Conservation (phyloP, 768 basidiomycete genomes). For the Amanita thiersii region DNA sequence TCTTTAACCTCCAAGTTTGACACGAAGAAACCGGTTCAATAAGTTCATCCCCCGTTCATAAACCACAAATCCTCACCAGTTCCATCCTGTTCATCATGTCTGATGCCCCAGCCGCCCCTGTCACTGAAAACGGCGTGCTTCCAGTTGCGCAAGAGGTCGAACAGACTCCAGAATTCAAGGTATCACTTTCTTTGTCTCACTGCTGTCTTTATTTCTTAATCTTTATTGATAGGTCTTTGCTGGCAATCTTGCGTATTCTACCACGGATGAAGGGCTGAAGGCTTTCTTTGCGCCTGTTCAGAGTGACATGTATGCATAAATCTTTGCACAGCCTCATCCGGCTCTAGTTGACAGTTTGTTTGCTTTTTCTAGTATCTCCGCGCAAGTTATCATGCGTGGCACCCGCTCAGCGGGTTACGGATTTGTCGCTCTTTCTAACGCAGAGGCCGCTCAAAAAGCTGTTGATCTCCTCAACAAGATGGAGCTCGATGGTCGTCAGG, state of each 20-base stretch:
- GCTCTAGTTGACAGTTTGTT: constrained; percentile 10
- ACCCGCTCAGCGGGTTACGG: constrained; percentile 86
- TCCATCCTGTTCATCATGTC: constrained; percentile 68
- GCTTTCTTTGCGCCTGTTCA: constrained; percentile 85
- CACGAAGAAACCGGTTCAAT: constrained; percentile 82
- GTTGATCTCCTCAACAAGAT: constrained; percentile 80
- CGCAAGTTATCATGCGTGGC: constrained; percentile 82
- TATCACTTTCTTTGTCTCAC: constrained; percentile 21
- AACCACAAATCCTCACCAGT: constrained; percentile 41
- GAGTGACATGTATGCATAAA: constrained; percentile 73
- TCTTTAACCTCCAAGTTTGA: constrained; percentile 78
- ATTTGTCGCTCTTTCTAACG: constrained; percentile 77
- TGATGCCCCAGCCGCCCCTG: constrained; percentile 83
- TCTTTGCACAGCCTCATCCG: constrained; percentile 16
- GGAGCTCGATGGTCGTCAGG: constrained; percentile 82
- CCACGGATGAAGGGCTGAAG: constrained; percentile 92
- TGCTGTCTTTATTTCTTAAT: constrained; percentile 7
- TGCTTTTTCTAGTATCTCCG: constrained; percentile 51
- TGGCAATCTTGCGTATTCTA: constrained; percentile 92
- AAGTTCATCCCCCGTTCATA: constrained; percentile 53
- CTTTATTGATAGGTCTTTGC: constrained; percentile 66
- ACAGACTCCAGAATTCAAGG: constrained; percentile 79
- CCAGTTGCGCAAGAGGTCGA: constrained; percentile 70
- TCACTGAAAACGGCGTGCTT: constrained; percentile 79
- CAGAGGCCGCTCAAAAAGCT: constrained; percentile 80